These are phyloP conservation scores for Melaleuca alternifolia DNA, from an alignment of 345 rosid genomes.

Conservation along the genomic window DNA sequence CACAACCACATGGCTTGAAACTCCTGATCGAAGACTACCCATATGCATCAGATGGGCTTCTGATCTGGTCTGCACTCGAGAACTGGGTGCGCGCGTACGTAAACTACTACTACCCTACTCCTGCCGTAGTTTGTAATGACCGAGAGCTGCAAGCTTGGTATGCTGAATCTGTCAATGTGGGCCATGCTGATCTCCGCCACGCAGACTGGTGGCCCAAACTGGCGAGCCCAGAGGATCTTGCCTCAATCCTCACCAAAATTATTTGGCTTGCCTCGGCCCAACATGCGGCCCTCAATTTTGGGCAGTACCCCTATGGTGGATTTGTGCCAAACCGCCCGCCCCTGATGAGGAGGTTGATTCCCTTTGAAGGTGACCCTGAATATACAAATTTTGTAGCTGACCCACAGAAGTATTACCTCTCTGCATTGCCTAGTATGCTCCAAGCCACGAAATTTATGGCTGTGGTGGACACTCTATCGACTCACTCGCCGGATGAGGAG, in stretches of 20 bases:
- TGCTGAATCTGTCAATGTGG: slow-evolving; percentile 64
- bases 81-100: slow-evolving; percentile 86
- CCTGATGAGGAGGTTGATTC: slow-evolving; percentile 68
- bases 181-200: slow-evolving; percentile 67
- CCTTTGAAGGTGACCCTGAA: slow-evolving; percentile 68
- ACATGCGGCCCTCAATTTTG: slow-evolving; percentile 96
- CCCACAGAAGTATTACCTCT: slow-evolving; percentile 71
- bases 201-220: slow-evolving; percentile 89
- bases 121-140: slow-evolving; percentile 41
- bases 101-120: slow-evolving; percentile 57
- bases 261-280: slow-evolving; percentile 98
- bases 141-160: slow-evolving; percentile 83
- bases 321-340: slow-evolving; percentile 91
- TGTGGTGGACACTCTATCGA: slow-evolving; percentile 81
- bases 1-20: slow-evolving; percentile 83
- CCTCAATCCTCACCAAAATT: slow-evolving; percentile 57
- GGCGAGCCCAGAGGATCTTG: slow-evolving; percentile 37
- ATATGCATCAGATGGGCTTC: slow-evolving; percentile 81
- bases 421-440: slow-evolving; percentile 69
- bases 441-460: slow-evolving; percentile 97
- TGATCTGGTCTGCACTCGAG: slow-evolving; percentile 77
- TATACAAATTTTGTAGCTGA: slow-evolving; percentile 44
- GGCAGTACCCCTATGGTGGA: slow-evolving; percentile 92
- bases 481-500: slow-evolving; percentile 95
- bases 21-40: slow-evolving; percentile 85